These are phyloP conservation scores for Oemleria cerasiformis DNA, from an alignment of 306 rosid genomes.

Conservation along the genomic window DNA sequence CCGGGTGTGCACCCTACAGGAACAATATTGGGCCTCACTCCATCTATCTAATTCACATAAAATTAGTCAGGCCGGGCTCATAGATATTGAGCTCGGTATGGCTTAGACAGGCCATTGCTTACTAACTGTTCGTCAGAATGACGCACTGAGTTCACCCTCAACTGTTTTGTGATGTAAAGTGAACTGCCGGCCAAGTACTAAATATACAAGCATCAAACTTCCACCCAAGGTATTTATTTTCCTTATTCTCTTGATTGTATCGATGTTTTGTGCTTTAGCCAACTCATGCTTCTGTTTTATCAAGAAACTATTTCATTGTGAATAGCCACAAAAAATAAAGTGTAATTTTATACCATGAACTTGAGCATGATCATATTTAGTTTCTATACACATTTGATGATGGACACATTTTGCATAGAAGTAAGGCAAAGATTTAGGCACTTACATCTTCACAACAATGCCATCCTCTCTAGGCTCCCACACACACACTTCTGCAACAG, in stretches of 20 bases:
- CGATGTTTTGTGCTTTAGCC: not conserved
- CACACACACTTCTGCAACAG: constrained; percentile 12
- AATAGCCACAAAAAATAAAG: not conserved
- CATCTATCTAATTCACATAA: no score
- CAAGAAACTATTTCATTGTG: not conserved
- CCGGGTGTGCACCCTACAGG: not conserved
- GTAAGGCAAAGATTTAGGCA: not conserved
- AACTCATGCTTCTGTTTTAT: not conserved
- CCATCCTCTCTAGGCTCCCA: constrained; percentile 10
- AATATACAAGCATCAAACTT: not conserved
- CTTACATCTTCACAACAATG: not conserved
- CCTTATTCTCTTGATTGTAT: not conserved
- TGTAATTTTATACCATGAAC: not conserved
- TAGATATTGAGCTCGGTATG: no score
- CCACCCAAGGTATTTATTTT: not conserved
- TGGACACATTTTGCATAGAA: not conserved
- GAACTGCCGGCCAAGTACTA: not conserved
- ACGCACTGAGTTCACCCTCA: not conserved
- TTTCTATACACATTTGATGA: not conserved
- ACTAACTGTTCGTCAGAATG: not conserved
- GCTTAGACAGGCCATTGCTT: no score
- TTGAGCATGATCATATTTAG: not conserved
- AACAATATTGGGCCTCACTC: not conserved
- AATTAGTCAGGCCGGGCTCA: not conserved
- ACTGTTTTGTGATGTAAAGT: not conserved